Percentiles rank a stretch among this genome's conserved stretches.
Evolutionary conservation across 805 yeast genomes (phyloP).

Genomic region (Saccharomyces paradoxus): DNA sequence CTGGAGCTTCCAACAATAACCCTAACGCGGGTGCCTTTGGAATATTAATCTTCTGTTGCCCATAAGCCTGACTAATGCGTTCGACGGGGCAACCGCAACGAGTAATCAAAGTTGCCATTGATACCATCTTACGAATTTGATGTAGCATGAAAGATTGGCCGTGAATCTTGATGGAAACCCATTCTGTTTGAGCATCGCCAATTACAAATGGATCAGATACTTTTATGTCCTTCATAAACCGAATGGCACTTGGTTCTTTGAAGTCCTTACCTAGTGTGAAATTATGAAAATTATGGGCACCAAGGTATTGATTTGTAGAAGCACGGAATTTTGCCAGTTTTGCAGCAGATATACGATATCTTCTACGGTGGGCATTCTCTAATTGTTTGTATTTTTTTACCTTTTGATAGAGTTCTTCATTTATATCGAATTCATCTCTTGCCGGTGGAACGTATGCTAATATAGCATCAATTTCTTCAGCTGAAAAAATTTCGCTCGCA

Average conservation of each 20-base stretch:
- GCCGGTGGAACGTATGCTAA: conserved; percentile 30
- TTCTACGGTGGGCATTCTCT: conserved; percentile 61
- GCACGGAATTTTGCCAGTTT: conserved; percentile 57
- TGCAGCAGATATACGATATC: conserved; percentile 55
- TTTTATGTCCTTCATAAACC: conserved; percentile 71
- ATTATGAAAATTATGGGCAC: conserved; percentile 88
- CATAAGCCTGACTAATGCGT: conserved; percentile 72
- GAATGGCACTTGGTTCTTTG: conserved; percentile 75
- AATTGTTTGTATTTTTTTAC: conserved; percentile 48
- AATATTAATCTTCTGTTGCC: conserved; percentile 66
- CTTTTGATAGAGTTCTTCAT: conserved; percentile 31
- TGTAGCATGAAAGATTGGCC: conserved; percentile 98
- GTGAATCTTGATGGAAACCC: conserved; percentile 93
- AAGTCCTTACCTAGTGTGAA: conserved; percentile 75
- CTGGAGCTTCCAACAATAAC: conserved; percentile 80
- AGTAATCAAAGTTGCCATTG: conserved; percentile 81
- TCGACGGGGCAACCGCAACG: conserved; percentile 78
- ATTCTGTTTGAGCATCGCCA: conserved; percentile 85
- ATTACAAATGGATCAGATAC: conserved; percentile 87
- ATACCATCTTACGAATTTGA: conserved; percentile 96
- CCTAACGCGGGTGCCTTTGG: conserved; percentile 98
- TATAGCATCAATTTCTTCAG: conserved; percentile 23
- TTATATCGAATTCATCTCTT: conserved; percentile 34
- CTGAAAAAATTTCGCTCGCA: conserved; percentile 26
- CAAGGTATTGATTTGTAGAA: conserved; percentile 66